Evolutionary conservation across 805 yeast species (phyloP), one percentile per base, ranked within the genome.

Genomic region (Monosporozyma unispora): DNA sequence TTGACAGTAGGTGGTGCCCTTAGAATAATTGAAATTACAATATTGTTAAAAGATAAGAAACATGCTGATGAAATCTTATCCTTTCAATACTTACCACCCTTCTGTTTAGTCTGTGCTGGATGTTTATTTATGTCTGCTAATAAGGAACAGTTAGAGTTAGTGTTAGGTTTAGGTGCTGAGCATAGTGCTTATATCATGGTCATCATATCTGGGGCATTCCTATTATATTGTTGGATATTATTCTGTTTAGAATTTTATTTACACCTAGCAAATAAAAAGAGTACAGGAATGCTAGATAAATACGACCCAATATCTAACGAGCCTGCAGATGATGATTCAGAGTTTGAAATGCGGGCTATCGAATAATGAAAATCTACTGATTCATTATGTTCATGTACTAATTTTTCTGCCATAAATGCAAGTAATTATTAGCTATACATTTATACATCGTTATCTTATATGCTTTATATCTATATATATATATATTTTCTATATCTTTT

Each of bases 41-140:
- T 90, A 57, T 64, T 91, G n/a, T 70, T 90, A 46, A 67, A 73
- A 22, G 98, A 89, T 61, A 71, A 74, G 44, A 67, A 78, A 25
- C 57, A 70, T 11, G 59, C 68, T 3, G 79, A 78, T 4, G 68
- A 67, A 37, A 78, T 87, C 21, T 61, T 72, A 38, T 74, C 90
- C 1, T 88, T 89, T 72, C 98, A 91, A 68, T 86, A 86, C 63
- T 59, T 89, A n/a, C 83, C 98, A 2, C 84, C 96, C 2, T 80
- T 88, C 64, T 78, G 88, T 48, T 71, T 91, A 47, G 77, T 88
- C 2, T 78, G 86, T 54, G 71, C 91, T 1, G 98, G 98, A 1
- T 65, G 84, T 7, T 61, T 87, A 53, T 91, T 91, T 64, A 90
- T 90, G 96, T 80, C 87, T 25, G 98, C 98, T 21, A 90, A 77